Base-by-base conservation (phyloP, 495 filamentous ascomycete species). In the Penicillium turbatum region DNA sequence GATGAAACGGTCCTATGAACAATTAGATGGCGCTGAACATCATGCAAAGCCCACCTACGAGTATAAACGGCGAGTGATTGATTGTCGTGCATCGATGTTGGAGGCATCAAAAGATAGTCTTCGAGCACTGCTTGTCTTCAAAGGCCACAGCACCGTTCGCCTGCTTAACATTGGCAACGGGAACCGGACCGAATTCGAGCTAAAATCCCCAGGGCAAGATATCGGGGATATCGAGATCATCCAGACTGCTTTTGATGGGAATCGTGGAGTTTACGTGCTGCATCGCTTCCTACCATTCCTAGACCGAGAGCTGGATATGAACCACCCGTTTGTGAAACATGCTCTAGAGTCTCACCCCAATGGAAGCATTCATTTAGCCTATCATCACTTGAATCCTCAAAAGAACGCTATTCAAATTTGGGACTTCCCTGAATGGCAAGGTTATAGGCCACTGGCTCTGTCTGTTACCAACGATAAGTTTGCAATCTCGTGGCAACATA, bases 401-500 rank as follows among this genome's bases (percentile, higher is more conserved):
- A 42, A n/a, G 42, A 43, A 27, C 0, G 24, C 34, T 19, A 51
- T 65, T 37, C 56, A 46, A 27, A 51, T 74, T 5, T 74, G 64
- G 53, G 54, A 51, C 15, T 71, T 77, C 13, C 65, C 62, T 3
- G 66, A 70, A 5, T 54, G 68, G 21, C 37, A 29, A 1, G 61
- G 64, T 3, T 70, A 66, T 35, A 63, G 70, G 21, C 71, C 72
- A 10, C 42, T 67, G 26, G 66, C 68, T 40, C 43, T 76, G 37
- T 64, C 69, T 5, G 63, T 55, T 3, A n/a, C 59, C 29, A 31
- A 42, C 16, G 53, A 57, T 12, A 55, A 45, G 6, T 76, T 75
- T 63, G 74, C 68, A 0, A 73, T 77, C 19, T 74, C 69, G 11
- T 77, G 74, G 74, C 65, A 68, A 35, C 58, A 75, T 54, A n/a